Percentiles rank a stretch among this genome's conserved stretches.
Conservation (phyloP, 139 green algal genomes). For the Picochlorum costavermella region DNA sequence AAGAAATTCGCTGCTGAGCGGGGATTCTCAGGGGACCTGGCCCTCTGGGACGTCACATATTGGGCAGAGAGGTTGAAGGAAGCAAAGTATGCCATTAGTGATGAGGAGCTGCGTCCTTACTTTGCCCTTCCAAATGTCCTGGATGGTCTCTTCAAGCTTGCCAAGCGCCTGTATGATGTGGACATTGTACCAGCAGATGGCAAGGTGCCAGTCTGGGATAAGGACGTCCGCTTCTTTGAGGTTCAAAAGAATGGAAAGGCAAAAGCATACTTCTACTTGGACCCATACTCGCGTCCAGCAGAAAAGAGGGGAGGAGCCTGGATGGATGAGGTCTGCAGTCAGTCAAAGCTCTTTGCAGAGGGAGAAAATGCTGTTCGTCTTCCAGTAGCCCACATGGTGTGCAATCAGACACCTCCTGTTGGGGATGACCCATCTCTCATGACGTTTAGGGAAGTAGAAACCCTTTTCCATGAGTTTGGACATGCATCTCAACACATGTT, state of each 20-base stretch:
- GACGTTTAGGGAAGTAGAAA: constrained; percentile 96
- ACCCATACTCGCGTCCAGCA: constrained; percentile 83
- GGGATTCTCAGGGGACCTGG: constrained; percentile 37
- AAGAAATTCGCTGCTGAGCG: constrained; percentile 32
- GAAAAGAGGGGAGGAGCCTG: constrained; percentile 96
- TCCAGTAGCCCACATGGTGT: constrained; percentile 94
- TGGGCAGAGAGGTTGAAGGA: constrained; percentile 65
- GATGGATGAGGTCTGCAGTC: constrained; percentile 30
- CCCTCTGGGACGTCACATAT: constrained; percentile 83
- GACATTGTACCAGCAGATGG: constrained; percentile 75
- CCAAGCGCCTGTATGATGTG: constrained; percentile 78
- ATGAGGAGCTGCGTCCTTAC: constrained; percentile 92
- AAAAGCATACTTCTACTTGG: constrained; percentile 89
- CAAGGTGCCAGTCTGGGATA: constrained; percentile 77
- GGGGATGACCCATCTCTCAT: constrained; percentile 85
- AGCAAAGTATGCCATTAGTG: constrained; percentile 70
- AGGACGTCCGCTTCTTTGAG: constrained; percentile 85
- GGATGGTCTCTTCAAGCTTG: constrained; percentile 79
- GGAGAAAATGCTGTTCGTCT: constrained; percentile 59
- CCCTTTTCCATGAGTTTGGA: constrained; percentile 93
- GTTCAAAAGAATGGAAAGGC: constrained; percentile 52
- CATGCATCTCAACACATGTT: constrained; percentile 95
- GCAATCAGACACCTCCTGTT: constrained; percentile 86
- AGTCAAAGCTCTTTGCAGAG: constrained; percentile 41
- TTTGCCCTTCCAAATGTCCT: constrained; percentile 87